Evolutionary conservation across 768 basidiomycete genomes (phyloP), one percentile per base, ranked within the genome.

Genomic region (Crucibulum laeve): DNA sequence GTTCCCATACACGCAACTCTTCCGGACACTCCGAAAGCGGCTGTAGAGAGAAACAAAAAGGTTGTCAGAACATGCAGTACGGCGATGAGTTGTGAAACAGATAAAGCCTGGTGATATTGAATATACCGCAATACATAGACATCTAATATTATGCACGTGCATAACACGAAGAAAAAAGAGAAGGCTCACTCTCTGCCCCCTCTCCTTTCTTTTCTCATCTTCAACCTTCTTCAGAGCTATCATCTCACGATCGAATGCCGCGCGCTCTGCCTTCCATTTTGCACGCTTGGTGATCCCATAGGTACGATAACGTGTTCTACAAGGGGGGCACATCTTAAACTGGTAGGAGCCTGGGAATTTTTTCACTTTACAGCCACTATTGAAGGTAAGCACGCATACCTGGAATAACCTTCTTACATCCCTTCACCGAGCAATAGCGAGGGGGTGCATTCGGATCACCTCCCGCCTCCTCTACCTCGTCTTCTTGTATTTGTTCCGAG

Each of bases 251-350:
- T 73, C 62, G 11, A 65, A 68, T 11, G 63, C 62, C 44, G 63
- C 63, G 24, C 75, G 67, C 47, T 73, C 72, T 11, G 62, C 60
- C 52, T 70, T 75, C 74, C 72, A 73, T 49, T 78, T 80, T 2
- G 66, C 65, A 14, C 78, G 73, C 54, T 78, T 80, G 1, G 76
- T 78, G 38, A 59, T 73, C 0, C 77, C 77, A 43, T 80, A 79
- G 25, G 53, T 62, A 38, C 73, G 68, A 55, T 79, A 79, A 6
- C 74, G 64, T 24, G 63, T 57, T 18, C 78, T 65, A 52, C 79
- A 80, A 0, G 67, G 54, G 4, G 62, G 55, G 44, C 72, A 75
- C 73, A 73, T 74, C 46, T 67, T 71, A 57, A 56, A 71, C 23
- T 57, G 54, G 44, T 67, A 68, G 0, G 43, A 53, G 8, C 40